Percentiles rank a stretch among this genome's conserved stretches.
phyloP scores from a whole-genome alignment of 2,329 filamentous ascomycete genomes.

The Rhexocercosporidium sp. region DNA sequence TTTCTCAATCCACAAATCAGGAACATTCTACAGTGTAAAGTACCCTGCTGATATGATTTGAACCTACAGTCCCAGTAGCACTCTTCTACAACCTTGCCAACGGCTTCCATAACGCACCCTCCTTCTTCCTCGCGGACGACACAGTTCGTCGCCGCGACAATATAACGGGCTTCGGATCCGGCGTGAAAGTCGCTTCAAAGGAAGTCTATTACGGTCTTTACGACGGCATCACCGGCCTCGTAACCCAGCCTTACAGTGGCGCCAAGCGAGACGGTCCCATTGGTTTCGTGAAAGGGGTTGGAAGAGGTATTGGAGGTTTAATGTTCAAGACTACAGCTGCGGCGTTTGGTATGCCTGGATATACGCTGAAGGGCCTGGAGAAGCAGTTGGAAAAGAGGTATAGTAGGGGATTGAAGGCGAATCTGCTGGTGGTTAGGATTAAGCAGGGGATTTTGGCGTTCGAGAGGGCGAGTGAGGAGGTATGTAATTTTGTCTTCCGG shows the following conservation, averaged over 20 bases:
- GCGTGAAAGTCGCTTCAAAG: slow-evolving; percentile 62
- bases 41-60: background rate
- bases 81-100: slow-evolving; percentile 68
- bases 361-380: slow-evolving; percentile 36
- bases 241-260: slow-evolving; percentile 54
- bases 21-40: too few species aligned
- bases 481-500: background rate
- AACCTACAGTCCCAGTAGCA: slow-evolving; percentile 29
- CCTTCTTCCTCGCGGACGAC: slow-evolving; percentile 67
- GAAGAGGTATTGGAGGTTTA: slow-evolving; percentile 53
- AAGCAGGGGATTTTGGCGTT: slow-evolving; percentile 35
- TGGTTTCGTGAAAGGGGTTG: slow-evolving; percentile 64
- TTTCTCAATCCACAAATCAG: too few species aligned
- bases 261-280: background rate
- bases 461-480: slow-evolving; percentile 44
- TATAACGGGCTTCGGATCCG: slow-evolving; percentile 68
- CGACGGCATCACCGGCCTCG: slow-evolving; percentile 67
- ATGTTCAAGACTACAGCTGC: slow-evolving; percentile 63
- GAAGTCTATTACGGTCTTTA: slow-evolving; percentile 67
- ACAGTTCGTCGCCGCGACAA: slow-evolving; percentile 61
- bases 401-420: slow-evolving; percentile 29
- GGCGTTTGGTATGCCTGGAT: slow-evolving; percentile 31
- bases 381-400: slow-evolving; percentile 35
- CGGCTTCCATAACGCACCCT: slow-evolving; percentile 72
- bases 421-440: slow-evolving; percentile 30